Conservation (phyloP, 176 grass and related monocot species). For the Eleusine coracana region DNA sequence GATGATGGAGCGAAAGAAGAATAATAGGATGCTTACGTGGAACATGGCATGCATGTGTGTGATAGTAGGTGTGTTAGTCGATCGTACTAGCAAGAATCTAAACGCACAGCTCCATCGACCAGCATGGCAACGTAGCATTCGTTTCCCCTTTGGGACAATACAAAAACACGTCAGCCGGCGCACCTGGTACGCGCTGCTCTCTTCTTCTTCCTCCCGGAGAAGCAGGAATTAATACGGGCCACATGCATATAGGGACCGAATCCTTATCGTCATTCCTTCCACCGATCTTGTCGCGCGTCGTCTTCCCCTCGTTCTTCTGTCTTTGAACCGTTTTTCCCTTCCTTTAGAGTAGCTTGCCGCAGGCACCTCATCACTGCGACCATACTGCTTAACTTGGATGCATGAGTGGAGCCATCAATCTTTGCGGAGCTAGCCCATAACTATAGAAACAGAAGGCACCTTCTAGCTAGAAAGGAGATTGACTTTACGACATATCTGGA, state of each 20-base stretch:
- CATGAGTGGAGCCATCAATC: too few species aligned
- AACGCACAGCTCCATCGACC: neutral
- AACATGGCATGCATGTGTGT: constrained; percentile 1
- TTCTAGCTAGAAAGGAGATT: too few species aligned
- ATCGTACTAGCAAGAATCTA: constrained; percentile 3
- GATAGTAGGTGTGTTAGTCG: too few species aligned
- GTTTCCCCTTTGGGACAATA: neutral
- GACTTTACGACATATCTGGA: too few species aligned
- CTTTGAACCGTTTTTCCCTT: neutral
- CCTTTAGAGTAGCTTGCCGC: neutral
- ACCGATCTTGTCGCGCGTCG: neutral
- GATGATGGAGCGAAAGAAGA: neutral
- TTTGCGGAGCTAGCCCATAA: too few species aligned
- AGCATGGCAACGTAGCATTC: neutral
- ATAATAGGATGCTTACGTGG: constrained; percentile 30
- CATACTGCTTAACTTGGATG: neutral
- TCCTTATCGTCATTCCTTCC: constrained; percentile 23
- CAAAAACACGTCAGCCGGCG: neutral
- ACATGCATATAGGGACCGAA: neutral
- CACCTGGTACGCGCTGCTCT: too few species aligned
- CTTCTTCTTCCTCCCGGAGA: neutral
- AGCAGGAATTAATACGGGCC: neutral
- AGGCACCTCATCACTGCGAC: neutral
- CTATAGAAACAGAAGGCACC: too few species aligned
- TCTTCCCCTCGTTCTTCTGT: neutral